Evolutionary conservation across 2,329 filamentous ascomycete species (phyloP).

Genomic region (Fusarium pseudonygamai): DNA sequence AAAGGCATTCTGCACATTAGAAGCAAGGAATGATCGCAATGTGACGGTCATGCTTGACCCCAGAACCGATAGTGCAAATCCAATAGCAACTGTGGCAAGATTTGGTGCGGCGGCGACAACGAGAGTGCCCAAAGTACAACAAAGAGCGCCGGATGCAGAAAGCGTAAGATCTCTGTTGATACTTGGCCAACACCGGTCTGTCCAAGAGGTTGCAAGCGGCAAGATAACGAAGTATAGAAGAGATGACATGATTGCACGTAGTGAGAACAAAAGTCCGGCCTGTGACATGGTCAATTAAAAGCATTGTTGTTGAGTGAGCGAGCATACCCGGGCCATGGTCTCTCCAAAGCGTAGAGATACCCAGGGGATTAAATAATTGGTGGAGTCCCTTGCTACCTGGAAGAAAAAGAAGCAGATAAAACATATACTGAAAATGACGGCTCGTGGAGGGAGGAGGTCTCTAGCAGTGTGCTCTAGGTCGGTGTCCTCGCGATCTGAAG

Average conservation of each 20-base stretch:
- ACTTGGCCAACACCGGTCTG: not conserved
- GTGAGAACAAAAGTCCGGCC: not conserved
- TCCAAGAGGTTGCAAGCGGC: not conserved
- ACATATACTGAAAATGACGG: not conserved
- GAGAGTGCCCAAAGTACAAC: not conserved
- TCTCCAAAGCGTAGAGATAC: not conserved
- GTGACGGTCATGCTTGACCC: not conserved
- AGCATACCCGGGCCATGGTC: not conserved
- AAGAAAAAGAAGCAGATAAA: constrained; percentile 2
- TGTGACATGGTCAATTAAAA: not conserved
- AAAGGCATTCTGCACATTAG: not conserved
- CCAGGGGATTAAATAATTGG: not conserved
- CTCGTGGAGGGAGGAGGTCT: not conserved
- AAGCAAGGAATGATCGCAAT: not conserved
- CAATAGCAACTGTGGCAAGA: not conserved
- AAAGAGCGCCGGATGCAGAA: not conserved
- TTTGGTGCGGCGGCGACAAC: not conserved
- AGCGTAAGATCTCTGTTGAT: not conserved
- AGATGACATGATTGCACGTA: not conserved
- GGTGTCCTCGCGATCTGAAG: not conserved
- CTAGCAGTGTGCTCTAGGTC: too few relatives aligned
- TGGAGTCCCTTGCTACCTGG: not conserved
- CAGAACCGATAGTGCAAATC: not conserved
- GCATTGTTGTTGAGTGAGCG: fast-evolving
- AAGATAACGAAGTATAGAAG: not conserved